Percentiles rank a stretch among this genome's conserved stretches.
Conservation (phyloP, 108 stramenopile species). For the Ochromonas danica region DNA sequence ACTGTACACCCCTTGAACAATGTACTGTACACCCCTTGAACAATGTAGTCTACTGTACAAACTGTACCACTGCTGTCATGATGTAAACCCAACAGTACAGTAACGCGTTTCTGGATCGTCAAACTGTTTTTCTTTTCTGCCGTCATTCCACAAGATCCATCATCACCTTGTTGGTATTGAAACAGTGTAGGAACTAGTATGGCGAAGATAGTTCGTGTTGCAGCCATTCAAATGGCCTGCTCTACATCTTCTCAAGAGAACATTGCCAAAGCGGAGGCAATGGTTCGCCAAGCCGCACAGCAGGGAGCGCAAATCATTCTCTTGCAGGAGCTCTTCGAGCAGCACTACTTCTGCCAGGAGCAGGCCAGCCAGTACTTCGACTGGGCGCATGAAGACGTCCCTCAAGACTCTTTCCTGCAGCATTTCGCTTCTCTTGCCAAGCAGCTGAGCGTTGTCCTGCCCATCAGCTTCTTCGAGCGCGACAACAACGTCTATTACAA, state of each 20-base stretch:
- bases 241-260: not conserved
- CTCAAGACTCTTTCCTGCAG: conserved; percentile 39
- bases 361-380: not conserved
- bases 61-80: too few species aligned
- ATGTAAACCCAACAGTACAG: too few species aligned
- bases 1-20: too few species aligned
- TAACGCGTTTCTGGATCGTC: too few species aligned
- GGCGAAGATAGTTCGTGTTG: conserved; percentile 27
- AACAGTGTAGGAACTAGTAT: too few species aligned
- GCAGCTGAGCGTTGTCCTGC: conserved; percentile 51
- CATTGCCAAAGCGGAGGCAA: conserved; percentile 30
- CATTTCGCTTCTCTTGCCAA: conserved; percentile 42
- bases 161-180: too few species aligned
- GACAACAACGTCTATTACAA: conserved; percentile 51
- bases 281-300: conserved; percentile 44
- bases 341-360: conserved; percentile 44
- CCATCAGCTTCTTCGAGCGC: conserved; percentile 49
- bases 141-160: too few species aligned
- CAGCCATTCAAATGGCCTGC: conserved; percentile 37
- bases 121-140: too few species aligned
- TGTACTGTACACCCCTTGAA: too few species aligned
- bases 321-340: conserved; percentile 46
- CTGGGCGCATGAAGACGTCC: conserved; percentile 39
- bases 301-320: conserved; percentile 46
- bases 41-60: too few species aligned